These are phyloP conservation scores for Astrephomene gubernaculifera DNA, from an alignment of 139 green algal genomes.

Conservation along the genomic window DNA sequence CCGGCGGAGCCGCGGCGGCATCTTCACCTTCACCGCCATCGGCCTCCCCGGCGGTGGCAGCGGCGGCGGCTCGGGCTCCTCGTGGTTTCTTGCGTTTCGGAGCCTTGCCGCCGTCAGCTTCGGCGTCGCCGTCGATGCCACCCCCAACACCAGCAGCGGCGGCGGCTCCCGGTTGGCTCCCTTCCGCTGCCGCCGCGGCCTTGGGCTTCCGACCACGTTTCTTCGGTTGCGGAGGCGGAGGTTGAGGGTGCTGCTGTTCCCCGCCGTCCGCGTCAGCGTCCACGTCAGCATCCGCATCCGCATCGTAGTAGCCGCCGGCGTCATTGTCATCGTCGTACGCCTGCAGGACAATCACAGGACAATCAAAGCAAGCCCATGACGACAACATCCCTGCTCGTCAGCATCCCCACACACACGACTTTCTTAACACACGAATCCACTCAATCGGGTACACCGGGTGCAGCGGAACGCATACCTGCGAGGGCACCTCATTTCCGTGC, in stretches of 20 bases:
- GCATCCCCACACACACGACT: not conserved
- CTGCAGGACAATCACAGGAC: not conserved
- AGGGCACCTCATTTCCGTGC: conserved; percentile 35
- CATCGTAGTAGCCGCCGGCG: not conserved
- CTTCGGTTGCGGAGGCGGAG: no score
- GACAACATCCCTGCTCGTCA: not conserved
- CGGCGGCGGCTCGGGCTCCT: not conserved
- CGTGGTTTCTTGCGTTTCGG: conserved; percentile 16
- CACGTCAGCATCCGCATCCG: not conserved
- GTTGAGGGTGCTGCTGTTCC: no score
- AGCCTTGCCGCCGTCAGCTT: not conserved
- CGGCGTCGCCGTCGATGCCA: not conserved
- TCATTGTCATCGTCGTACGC: not conserved
- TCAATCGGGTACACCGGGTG: no score
- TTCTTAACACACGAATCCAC: no score
- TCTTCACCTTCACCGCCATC: not conserved
- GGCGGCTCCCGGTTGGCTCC: not conserved
- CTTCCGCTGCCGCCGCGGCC: not conserved
- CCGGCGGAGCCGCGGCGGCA: not conserved
- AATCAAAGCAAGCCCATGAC: not conserved
- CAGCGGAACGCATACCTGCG: conserved; percentile 52
- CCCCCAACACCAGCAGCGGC: not conserved
- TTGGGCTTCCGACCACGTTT: not conserved
- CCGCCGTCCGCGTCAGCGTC: not conserved
- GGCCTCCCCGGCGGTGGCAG: not conserved